Percentiles rank a stretch among this genome's conserved stretches.
phyloP scores from a whole-genome alignment of 768 basidiomycete genomes.

The Austroboletus eburneus region DNA sequence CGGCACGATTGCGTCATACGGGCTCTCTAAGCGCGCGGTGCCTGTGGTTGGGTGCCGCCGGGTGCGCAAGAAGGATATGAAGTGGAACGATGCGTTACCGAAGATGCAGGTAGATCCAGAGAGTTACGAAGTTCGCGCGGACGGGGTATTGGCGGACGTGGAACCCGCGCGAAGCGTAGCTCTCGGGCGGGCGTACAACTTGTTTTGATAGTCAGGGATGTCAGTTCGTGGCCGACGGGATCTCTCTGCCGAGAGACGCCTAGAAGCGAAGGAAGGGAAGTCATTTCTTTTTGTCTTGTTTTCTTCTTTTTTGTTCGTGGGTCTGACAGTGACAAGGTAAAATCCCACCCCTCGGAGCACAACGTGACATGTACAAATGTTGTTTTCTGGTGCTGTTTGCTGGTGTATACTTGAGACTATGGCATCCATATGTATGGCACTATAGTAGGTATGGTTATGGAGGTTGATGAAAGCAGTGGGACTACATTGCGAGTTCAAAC shows the following conservation, averaged over 20 bases:
- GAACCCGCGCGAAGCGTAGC: slow-evolving; percentile 39
- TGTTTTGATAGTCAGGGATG: slow-evolving; percentile 48
- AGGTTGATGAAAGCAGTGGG: neutral
- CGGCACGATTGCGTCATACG: slow-evolving; percentile 61
- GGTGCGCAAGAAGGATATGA: slow-evolving; percentile 87
- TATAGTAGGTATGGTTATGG: neutral
- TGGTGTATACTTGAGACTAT: slow-evolving; percentile 2
- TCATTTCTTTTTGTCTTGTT: too few relatives aligned
- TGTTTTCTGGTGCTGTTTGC: neutral
- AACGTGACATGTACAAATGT: neutral
- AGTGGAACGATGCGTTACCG: slow-evolving; percentile 82
- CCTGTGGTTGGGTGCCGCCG: slow-evolving; percentile 73
- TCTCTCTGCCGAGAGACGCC: neutral
- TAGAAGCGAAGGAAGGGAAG: neutral
- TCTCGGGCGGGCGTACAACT: slow-evolving; percentile 68
- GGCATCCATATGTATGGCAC: neutral
- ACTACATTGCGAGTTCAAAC: slow-evolving; percentile 14
- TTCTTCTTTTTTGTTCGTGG: too few relatives aligned
- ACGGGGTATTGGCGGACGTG: slow-evolving; percentile 74
- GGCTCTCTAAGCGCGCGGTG: slow-evolving; percentile 65
- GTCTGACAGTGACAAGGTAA: too few relatives aligned
- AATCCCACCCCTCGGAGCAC: too few relatives aligned
- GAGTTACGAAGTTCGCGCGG: slow-evolving; percentile 78
- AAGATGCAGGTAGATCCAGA: slow-evolving; percentile 90
- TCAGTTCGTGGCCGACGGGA: neutral